Evolutionary conservation across 768 basidiomycete genomes (phyloP), one percentile per base, ranked within the genome.

Genomic region (Tricholoma matsutake): DNA sequence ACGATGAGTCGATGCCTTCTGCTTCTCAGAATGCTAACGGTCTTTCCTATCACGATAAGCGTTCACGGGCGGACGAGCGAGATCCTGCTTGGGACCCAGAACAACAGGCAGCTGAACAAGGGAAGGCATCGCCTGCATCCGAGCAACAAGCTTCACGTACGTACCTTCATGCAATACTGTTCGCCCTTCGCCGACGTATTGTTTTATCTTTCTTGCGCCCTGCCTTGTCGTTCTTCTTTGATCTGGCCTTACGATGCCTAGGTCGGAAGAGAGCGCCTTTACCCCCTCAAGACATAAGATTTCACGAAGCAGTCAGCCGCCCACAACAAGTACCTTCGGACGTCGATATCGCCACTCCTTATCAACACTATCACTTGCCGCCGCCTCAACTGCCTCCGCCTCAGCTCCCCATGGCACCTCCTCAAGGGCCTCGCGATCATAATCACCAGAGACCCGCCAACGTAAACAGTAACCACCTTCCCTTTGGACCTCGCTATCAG

Each of bases 201-300:
- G n/a, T 63, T 64, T 63, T 66, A 63, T 34, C 61, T 57, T 64
- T 63, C 56, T 61, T 54, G 63, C 58, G 52, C 63, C 31, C 51
- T 61, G 49, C 61, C 37, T 39, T 61, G 53, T 43, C 35, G 59
- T 31, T 20, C 25, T 60, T 34, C 53, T 58, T 56, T 58, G 58
- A 61, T 39, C 45, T 63, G 53, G 39, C 41, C 55, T 55, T n/a
- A 22, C 53, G 58, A 25, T 59, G 54, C 63, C 55, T 69, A 79
- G 75, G 72, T 69, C 79, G 74, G 14, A 77, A 71, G 62, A 73
- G 82, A 56, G 67, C 63, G 1, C 82, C 81, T 0, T 70, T 84
- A 10, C 81, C 81, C 2, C 77, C 81, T 10, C 82, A 84, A 67
- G 63, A 66, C 4, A 67, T 71, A 18, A 73, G 74, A 6, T 83